Evolutionary conservation across 2,329 filamentous ascomycete genomes (phyloP), one percentile per base, ranked within the genome.

Genomic region (Epichloe gansuensis): DNA sequence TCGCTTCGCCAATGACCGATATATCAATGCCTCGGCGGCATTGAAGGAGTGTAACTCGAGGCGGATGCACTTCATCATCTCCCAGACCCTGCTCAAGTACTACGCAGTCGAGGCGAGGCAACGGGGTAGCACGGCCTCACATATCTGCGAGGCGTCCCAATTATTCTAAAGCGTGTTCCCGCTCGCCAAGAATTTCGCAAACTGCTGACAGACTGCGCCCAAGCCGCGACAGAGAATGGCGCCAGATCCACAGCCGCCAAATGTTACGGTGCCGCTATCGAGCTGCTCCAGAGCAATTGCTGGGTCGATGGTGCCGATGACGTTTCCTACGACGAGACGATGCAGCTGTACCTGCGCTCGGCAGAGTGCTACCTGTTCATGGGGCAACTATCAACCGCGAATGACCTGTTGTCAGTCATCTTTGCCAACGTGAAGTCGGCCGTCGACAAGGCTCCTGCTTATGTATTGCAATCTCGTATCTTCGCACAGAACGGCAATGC

Each of bases 21-120:
- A 94, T 61, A 77, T 89, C 49, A 82, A 86, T 63, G 88, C 87
- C 15, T 82, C 88, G 5, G 74, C 78, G 13, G 76, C 79, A 5
- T 71, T 95, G 49, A 80, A 78, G 55, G 82, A 90, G 62, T 82
- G 80, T 61, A 81, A 85, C 51, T 71, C 78, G 23, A 73, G 78
- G 21, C 85, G 86, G 59, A 96, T 96, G 90, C 89, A 96, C 66
- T 96, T 90, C 60, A 81, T 89, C 45, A 88, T 96, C 60, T 85
- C 87, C 0, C 84, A 88, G 62, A 85, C 84, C 0, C 79, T 96
- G 57, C 80, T 90, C 65, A 85, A 86, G 58, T 84, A 89, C 59
- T 80, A 78, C 54, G 63, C 72, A 7, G 67, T 77, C 25, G 82
- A 89, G 54, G 73, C 78, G 1, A 75, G 75, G 48, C 76, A 77